These are phyloP conservation scores for Mikania micrantha DNA, from an alignment of 129 eudicot genomes.

Conservation along the genomic window DNA sequence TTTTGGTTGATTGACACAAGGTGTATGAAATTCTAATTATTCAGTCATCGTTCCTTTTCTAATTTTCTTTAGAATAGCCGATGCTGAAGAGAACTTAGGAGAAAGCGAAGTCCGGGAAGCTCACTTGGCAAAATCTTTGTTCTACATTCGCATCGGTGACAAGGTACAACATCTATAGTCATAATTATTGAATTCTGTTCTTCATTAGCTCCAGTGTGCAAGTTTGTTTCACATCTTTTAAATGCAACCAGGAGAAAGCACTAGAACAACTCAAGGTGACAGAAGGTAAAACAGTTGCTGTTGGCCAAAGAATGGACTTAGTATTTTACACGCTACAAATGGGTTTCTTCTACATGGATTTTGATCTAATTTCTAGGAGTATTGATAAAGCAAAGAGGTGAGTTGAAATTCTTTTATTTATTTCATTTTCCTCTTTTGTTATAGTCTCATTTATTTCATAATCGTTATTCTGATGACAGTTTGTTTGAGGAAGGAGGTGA, in stretches of 20 bases:
- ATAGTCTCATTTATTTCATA: neutral
- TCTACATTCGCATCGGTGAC: slow-evolving; percentile 76
- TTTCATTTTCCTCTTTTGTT: neutral
- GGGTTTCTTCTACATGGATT: slow-evolving; percentile 93
- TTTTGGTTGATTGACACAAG: neutral
- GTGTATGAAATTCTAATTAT: neutral
- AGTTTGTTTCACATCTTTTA: neutral
- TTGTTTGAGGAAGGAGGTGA: slow-evolving; percentile 98
- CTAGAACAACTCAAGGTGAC: slow-evolving; percentile 90
- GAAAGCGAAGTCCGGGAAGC: slow-evolving; percentile 99
- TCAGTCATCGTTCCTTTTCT: neutral
- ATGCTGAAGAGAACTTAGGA: slow-evolving; percentile 96
- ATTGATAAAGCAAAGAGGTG: slow-evolving; percentile 96
- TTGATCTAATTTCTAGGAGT: slow-evolving; percentile 83
- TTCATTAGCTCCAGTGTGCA: neutral
- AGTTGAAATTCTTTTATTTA: slow-evolving; percentile 11
- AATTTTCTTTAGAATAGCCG: slow-evolving; percentile 57
- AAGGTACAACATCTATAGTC: slow-evolving; percentile 24
- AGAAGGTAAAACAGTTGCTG: slow-evolving; percentile 92
- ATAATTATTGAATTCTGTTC: neutral
- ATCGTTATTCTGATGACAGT: slow-evolving; percentile 28
- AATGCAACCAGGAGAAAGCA: slow-evolving; percentile 62
- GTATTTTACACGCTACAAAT: slow-evolving; percentile 83
- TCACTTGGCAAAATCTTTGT: slow-evolving; percentile 90
- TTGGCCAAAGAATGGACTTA: slow-evolving; percentile 94